phyloP scores from a whole-genome alignment of 257 asterid species.

The Solanum lignicaule region DNA sequence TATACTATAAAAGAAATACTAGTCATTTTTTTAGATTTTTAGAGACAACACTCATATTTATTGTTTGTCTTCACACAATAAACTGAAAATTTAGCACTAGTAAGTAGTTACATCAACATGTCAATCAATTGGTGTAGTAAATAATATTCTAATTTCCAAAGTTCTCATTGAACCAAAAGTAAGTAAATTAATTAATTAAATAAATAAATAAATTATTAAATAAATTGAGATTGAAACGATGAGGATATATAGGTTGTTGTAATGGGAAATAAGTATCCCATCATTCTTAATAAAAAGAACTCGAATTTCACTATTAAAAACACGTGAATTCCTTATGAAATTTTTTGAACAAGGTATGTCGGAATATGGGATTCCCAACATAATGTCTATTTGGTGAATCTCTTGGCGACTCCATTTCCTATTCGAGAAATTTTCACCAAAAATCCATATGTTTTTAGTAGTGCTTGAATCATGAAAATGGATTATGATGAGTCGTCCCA shows the following conservation, averaged over 20 bases:
- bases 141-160: neutral
- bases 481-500: neutral
- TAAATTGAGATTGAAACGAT: neutral
- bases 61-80: neutral
- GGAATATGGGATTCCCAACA: neutral
- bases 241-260: neutral
- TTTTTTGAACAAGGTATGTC: neutral
- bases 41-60: neutral
- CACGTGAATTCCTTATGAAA: rapidly evolving
- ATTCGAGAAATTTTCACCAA: neutral
- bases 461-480: neutral
- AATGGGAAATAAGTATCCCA: neutral
- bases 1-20: no score
- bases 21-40: neutral
- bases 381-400: neutral
- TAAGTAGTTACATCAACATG: neutral
- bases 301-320: neutral
- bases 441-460: neutral
- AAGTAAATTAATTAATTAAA: neutral
- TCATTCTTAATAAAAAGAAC: neutral
- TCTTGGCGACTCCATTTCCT: no score
- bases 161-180: neutral
- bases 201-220: no score
- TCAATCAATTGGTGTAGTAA: neutral
- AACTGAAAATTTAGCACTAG: neutral